Evolutionary conservation across 345 rosid species (phyloP).

Genomic region (Boechera stricta): DNA sequence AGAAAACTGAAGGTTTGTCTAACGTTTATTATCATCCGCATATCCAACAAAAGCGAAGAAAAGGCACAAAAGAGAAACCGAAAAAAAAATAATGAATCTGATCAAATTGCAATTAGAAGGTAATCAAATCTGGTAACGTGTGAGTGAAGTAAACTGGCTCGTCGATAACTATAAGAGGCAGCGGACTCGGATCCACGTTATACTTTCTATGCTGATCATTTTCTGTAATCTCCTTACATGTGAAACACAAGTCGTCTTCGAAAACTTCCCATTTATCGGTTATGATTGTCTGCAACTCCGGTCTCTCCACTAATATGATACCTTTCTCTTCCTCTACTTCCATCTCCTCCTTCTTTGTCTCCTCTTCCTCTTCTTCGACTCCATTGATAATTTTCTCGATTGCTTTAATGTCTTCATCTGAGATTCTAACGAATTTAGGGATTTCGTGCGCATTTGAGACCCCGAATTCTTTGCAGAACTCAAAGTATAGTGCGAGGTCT

Average conservation of each 20-base stretch:
- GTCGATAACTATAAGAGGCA: conserved; percentile 47
- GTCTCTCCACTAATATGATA: conserved; percentile 38
- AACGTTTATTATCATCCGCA: conserved; percentile 37
- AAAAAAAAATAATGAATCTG: conserved; percentile 12
- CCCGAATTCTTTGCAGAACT: conserved; percentile 62
- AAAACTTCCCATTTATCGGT: conserved; percentile 49
- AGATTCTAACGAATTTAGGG: conserved; percentile 54
- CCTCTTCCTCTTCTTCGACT: conserved; percentile 34
- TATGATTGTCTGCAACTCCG: conserved; percentile 35
- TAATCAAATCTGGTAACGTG: conserved; percentile 48
- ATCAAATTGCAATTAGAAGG: conserved; percentile 37
- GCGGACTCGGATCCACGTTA: conserved; percentile 29
- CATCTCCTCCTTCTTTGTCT: conserved; percentile 15
- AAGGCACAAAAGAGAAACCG: not conserved
- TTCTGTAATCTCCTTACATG: conserved; percentile 31
- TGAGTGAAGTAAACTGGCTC: conserved; percentile 39
- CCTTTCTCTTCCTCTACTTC: conserved; percentile 43
- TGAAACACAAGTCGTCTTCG: conserved; percentile 38
- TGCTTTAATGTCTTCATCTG: conserved; percentile 56
- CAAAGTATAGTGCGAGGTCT: conserved; percentile 58
- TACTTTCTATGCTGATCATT: conserved; percentile 14
- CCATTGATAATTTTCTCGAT: conserved; percentile 57
- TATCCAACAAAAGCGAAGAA: conserved; percentile 20
- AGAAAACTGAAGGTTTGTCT: conserved; percentile 9
- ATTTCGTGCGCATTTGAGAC: conserved; percentile 61